These are phyloP conservation scores for Skeletonema grethae DNA, from an alignment of 108 stramenopile species.

Conservation along the genomic window DNA sequence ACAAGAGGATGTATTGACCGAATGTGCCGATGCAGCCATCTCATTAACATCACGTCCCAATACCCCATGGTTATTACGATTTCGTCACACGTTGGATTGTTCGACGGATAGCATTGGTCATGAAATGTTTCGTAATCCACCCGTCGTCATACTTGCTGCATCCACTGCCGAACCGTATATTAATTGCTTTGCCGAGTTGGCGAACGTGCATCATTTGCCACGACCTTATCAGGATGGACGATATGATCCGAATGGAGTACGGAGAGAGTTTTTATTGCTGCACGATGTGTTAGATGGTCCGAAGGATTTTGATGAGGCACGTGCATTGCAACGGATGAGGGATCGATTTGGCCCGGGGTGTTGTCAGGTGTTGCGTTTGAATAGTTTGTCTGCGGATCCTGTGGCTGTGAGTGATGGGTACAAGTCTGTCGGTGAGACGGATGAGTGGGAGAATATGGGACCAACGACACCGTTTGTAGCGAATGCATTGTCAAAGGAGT, in stretches of 20 bases:
- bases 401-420: constrained; percentile 53
- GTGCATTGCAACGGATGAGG: constrained; percentile 45
- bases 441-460: constrained; percentile 52
- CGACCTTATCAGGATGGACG: constrained; percentile 59
- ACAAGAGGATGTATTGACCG: constrained; percentile 45
- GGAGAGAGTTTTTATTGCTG: constrained; percentile 75
- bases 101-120: constrained; percentile 60
- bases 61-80: constrained; percentile 70
- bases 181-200: constrained; percentile 40
- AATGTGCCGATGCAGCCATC: constrained; percentile 65
- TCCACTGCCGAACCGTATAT: constrained; percentile 37
- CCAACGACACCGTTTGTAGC: constrained; percentile 36
- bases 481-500: constrained; percentile 15
- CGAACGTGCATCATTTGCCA: constrained; percentile 68
- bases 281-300: constrained; percentile 76
- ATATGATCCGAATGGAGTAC: constrained; percentile 66
- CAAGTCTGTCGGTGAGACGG: constrained; percentile 47
- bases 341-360: constrained; percentile 68
- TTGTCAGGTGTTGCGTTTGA: constrained; percentile 64
- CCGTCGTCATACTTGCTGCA: constrained; percentile 37
- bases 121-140: constrained; percentile 40
- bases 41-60: constrained; percentile 62
- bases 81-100: constrained; percentile 72
- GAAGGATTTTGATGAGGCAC: constrained; percentile 50
- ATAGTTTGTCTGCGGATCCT: constrained; percentile 50